These are phyloP conservation scores for Phytophthora podocarpi DNA, from an alignment of 352 stramenopile genomes.

Conservation along the genomic window DNA sequence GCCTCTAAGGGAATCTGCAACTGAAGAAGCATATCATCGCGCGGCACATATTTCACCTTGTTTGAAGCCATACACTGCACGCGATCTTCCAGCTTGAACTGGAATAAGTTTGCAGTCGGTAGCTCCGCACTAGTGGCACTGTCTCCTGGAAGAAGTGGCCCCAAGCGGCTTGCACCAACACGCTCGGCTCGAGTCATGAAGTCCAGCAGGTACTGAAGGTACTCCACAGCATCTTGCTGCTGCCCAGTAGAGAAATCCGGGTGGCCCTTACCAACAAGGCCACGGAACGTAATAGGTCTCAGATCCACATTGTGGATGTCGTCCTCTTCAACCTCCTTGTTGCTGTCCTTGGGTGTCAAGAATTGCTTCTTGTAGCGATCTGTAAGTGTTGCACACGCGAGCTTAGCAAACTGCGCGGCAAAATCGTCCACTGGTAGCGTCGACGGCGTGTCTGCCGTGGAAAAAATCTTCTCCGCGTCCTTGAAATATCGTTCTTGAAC, in stretches of 20 bases:
- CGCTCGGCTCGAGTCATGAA: constrained; percentile 90
- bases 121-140: constrained; percentile 38
- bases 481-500: constrained; percentile 77
- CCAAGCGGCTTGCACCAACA: constrained; percentile 52
- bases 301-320: constrained; percentile 50
- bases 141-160: constrained; percentile 45
- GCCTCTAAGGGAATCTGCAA: constrained; percentile 89
- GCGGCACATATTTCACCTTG: constrained; percentile 90
- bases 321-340: constrained; percentile 45
- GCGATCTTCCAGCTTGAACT: constrained; percentile 90
- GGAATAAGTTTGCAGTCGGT: constrained; percentile 91
- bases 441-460: constrained; percentile 31
- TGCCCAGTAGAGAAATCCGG: constrained; percentile 96
- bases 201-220: constrained; percentile 96
- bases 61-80: constrained; percentile 76
- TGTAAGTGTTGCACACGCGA: constrained; percentile 87
- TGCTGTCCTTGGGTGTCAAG: constrained; percentile 13
- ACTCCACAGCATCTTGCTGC: constrained; percentile 98
- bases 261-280: constrained; percentile 94
- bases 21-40: constrained; percentile 82
- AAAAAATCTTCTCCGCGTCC: constrained; percentile 61
- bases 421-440: constrained; percentile 79
- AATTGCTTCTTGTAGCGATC: constrained; percentile 85
- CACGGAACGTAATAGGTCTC: constrained; percentile 93
- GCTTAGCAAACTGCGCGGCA: constrained; percentile 92